Base-by-base conservation (phyloP, 2,329 filamentous ascomycete genomes). In the Cadophora sp. region DNA sequence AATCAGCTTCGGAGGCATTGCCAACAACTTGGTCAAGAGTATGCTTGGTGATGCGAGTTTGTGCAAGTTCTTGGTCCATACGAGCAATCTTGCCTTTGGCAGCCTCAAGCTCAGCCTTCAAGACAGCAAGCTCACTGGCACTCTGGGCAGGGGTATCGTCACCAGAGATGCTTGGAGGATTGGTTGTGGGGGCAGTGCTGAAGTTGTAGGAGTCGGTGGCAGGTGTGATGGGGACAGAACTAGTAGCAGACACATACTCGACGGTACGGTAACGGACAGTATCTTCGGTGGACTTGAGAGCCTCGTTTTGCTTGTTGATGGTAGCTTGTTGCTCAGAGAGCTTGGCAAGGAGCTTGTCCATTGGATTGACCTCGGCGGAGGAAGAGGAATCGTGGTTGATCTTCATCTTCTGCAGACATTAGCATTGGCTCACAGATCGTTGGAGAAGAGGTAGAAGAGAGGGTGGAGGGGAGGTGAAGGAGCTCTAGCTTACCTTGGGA, bases 311-410 rank as follows among this genome's bases (percentile, higher is more conserved):
- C 77, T 87, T 84, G 60, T 82, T 82, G 59, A 90, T 79, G n/a
- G 83, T 77, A 51, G 81, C 81, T 74, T 90, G 87, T 74, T 93
- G 90, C 77, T 94, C 89, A n/a, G 87, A 87, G 58, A 95, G 83
- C 76, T 89, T 91, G 65, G 90, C 87, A 70, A 94, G 81, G 61
- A 94, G 86, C 67, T 89, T 89, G 73, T 96, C 92, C 83, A 94
- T 88, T 9, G 84, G 83, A 64, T 83, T 85, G 36, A 79, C 70
- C 48, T 84, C 83, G 56, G 75, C 69, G 13, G 77, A 69, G 6
- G 74, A 75, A 11, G 77, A 72, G 39, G 74, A 70, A 16, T 85
- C 83, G 72, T 84, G 82, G 68, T 75, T 82, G 60, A 80, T 77
- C 80, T 86, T 82, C 72, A 81, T 79, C 79, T 82, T 83, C 80